phyloP scores from a whole-genome alignment of 2,329 filamentous ascomycete genomes.

The Alternaria conjuncta region DNA sequence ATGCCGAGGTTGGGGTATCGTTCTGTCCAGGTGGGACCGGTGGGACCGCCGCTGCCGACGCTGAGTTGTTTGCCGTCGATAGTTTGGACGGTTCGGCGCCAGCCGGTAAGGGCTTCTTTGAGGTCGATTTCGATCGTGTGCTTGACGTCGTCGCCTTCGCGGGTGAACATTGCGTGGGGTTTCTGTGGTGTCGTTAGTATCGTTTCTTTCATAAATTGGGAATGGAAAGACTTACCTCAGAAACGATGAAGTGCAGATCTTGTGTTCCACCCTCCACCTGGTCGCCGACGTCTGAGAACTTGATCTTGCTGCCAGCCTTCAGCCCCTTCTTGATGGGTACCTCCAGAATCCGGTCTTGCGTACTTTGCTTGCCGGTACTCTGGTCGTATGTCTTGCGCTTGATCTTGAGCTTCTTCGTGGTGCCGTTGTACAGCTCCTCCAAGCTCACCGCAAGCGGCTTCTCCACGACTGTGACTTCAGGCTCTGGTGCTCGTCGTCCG shows the following conservation, averaged over 20 bases:
- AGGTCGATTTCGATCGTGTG: slow-evolving; percentile 81
- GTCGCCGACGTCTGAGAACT: slow-evolving; percentile 96
- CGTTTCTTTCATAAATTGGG: background rate
- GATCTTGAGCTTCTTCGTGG: slow-evolving; percentile 97
- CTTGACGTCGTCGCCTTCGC: slow-evolving; percentile 86
- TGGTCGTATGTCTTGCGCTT: slow-evolving; percentile 93
- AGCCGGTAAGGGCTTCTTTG: slow-evolving; percentile 94
- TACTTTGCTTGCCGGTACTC: slow-evolving; percentile 78
- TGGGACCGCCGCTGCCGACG: slow-evolving; percentile 82
- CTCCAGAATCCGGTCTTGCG: slow-evolving; percentile 88
- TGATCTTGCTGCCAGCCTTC: slow-evolving; percentile 98
- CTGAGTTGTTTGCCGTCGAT: slow-evolving; percentile 89
- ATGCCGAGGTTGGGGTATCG: slow-evolving; percentile 87
- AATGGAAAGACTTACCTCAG: slow-evolving; percentile 71
- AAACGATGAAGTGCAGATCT: slow-evolving; percentile 92
- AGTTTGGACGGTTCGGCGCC: slow-evolving; percentile 88
- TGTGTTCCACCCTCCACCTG: slow-evolving; percentile 96
- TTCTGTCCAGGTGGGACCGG: slow-evolving; percentile 81
- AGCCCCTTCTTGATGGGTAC: slow-evolving; percentile 95
- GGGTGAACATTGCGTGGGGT: slow-evolving; percentile 81
- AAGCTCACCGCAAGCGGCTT: slow-evolving; percentile 79
- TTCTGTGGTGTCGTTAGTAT: slow-evolving; percentile 64
- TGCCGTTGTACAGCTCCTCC: slow-evolving; percentile 87
- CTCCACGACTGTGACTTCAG: slow-evolving; percentile 91
- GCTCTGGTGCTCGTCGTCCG: slow-evolving; percentile 63